Evolutionary conservation across 208 protist species (phyloP), one percentile per base, ranked within the genome.

Genomic region (Wallacemonas sp.): DNA sequence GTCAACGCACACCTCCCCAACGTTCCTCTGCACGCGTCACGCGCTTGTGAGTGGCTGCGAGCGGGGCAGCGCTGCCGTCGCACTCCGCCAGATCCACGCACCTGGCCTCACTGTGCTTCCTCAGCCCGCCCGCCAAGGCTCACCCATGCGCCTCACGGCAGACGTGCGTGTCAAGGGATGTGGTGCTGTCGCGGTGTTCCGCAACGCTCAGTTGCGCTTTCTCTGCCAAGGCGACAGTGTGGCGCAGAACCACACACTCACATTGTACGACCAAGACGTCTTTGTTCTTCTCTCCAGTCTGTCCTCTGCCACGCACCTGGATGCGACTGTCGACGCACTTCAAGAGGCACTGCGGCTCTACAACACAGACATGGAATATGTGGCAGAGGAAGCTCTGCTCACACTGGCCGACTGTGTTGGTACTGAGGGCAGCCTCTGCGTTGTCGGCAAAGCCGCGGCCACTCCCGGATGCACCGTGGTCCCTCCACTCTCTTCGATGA

Each of bases 371-470:
- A 66, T 89, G 11, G 88, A 94, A 74, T 91, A 94, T 67, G 77
- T 87, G 10, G 82, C 88, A 36, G 88, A 94, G 72, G 88, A 91
- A 66, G 69, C 91, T 77, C 72, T 94, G 57, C 65, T 91, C 67
- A 7, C 67, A 76, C 54, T 77, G 61, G 52, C 74, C 75, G 18
- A 68, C 84, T 33, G 80, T 54, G 2, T 49, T 81, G 28, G 72
- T 72, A 20, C 32, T 22, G 52, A 59, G 26, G 52, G 52, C 52
- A 59, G 31, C 20, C 31, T 59, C 38, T 59, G 41, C 46, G 20
- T 29, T 72, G 22, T 64, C 16, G 42, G 36, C 41, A 45, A 49
- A 31, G 41, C 57, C 5, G 57, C 41, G 16, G 16, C 42, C 39
- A 26, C 8, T 25, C 4, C 36, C 10, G 4, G 23, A 2, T 42